Evolutionary conservation across 371 early-diverging fungal genomes (phyloP), one percentile per base, ranked within the genome.

Genomic region (Nosema muscidifuracis): DNA sequence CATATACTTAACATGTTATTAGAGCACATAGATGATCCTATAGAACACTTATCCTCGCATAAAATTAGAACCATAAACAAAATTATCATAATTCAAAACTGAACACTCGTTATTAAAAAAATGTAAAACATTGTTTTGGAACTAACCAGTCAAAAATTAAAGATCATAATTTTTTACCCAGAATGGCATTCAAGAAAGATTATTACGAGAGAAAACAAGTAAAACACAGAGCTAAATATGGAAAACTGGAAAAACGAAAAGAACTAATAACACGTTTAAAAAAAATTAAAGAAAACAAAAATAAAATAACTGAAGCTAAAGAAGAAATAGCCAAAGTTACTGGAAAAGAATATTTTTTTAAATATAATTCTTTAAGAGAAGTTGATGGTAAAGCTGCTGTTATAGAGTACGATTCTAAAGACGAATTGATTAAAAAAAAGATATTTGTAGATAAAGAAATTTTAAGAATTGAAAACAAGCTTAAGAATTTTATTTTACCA

Each of bases 321-420:
- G 68, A 73, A 28, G 56, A 74, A 42, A 70, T 74, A n/a, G 51
- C 26, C 24, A 33, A 60, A 30, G 60, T 34, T 34, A 78, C 68
- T 44, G 74, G 74, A 38, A 70, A 78, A 33, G 81, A 81, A 50
- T 81, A 75, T 50, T 56, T 60, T 51, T 75, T 71, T 67, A 65
- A 63, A 53, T 76, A 66, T 50, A 62, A 81, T 51, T 67, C 69
- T 24, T 47, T 76, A 20, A 51, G 53, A 18, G 69, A 44, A 33
- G 47, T 67, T 38, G 67, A 72, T 12, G 15, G 22, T 2, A 64
- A 50, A 34, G 18, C 73, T 16, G 31, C 44, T 28, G 65, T 18
- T 50, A 34, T 50, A 31, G 60, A 56, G n/a, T 51, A 63, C 4
- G 43, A 56, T 0, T 38, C 42, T 34, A 3, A 44, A 63, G 63